phyloP scores from a whole-genome alignment of 208 protist genomes.

The Crithidia fasciculata region DNA sequence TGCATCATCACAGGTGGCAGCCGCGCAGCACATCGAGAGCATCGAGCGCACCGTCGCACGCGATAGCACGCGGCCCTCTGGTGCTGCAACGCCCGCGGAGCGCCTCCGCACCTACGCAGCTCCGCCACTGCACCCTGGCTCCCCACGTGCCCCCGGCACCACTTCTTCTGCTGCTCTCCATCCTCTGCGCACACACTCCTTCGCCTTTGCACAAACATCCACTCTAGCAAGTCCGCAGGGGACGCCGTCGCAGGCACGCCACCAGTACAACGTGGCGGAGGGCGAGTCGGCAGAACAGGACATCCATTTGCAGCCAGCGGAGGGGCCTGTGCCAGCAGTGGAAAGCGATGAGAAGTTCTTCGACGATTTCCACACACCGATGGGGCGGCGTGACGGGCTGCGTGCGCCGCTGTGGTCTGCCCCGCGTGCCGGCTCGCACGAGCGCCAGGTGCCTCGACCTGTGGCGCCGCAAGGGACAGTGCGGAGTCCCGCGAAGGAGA shows the following conservation, averaged over 20 bases:
- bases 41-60: slow-evolving; percentile 28
- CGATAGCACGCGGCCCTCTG: not conserved
- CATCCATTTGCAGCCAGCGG: not conserved
- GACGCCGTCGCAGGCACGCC: not conserved
- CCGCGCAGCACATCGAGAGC: slow-evolving; percentile 19
- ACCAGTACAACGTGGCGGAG: slow-evolving; percentile 9
- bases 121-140: not conserved
- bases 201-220: not conserved
- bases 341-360: slow-evolving; percentile 17
- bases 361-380: slow-evolving; percentile 1
- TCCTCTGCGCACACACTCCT: slow-evolving; percentile 2
- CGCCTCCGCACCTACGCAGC: not conserved
- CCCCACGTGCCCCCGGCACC: not conserved
- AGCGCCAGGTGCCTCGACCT: too few relatives aligned
- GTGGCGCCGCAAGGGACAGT: not conserved
- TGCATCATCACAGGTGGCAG: not conserved
- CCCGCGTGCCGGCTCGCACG: too few relatives aligned
- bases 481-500: not conserved
- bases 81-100: not conserved
- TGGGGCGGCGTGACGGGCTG: not conserved
- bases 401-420: not conserved
- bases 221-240: not conserved
- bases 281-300: not conserved
- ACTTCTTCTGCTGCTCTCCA: not conserved
- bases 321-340: not conserved